Evolutionary conservation across 1,284 basidiomycete genomes (phyloP).

Genomic region (Naganishia liquefaciens): DNA sequence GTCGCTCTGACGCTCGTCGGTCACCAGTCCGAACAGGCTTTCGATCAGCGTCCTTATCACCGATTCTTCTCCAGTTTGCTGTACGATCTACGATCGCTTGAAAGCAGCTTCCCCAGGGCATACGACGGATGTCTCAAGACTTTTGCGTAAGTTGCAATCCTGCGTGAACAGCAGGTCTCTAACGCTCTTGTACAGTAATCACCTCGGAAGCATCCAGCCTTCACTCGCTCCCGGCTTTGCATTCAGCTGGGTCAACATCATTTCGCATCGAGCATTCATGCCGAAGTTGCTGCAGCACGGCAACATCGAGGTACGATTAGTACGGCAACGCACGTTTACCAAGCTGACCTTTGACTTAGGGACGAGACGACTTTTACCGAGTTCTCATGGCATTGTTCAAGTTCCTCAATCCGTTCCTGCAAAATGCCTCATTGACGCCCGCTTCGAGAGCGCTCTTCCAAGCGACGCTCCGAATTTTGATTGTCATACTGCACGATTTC

Average conservation of each 20-base stretch:
- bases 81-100: slow-evolving; percentile 84
- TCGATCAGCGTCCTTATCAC: slow-evolving; percentile 98
- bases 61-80: slow-evolving; percentile 96
- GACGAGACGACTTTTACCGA: slow-evolving; percentile 95
- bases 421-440: slow-evolving; percentile 70
- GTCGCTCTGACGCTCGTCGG: slow-evolving; percentile 94
- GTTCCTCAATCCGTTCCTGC: slow-evolving; percentile 90
- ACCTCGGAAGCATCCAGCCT: slow-evolving; percentile 93
- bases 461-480: slow-evolving; percentile 84
- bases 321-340: not conserved
- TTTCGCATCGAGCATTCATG: slow-evolving; percentile 97
- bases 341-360: slow-evolving; percentile 56
- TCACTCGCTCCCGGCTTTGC: slow-evolving; percentile 97
- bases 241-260: slow-evolving; percentile 95
- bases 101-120: slow-evolving; percentile 76
- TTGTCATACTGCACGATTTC: slow-evolving; percentile 97
- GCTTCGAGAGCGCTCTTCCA: slow-evolving; percentile 86
- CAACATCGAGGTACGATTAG: slow-evolving; percentile 42
- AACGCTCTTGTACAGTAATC: slow-evolving; percentile 64
- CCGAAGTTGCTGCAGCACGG: slow-evolving; percentile 75
- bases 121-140: slow-evolving; percentile 88
- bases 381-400: slow-evolving; percentile 88
- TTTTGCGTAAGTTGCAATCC: slow-evolving; percentile 64
- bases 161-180: not conserved
- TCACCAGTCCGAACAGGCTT: slow-evolving; percentile 85